Conservation (phyloP, 2,329 filamentous ascomycete genomes). For the Hypomyces rosellus region DNA sequence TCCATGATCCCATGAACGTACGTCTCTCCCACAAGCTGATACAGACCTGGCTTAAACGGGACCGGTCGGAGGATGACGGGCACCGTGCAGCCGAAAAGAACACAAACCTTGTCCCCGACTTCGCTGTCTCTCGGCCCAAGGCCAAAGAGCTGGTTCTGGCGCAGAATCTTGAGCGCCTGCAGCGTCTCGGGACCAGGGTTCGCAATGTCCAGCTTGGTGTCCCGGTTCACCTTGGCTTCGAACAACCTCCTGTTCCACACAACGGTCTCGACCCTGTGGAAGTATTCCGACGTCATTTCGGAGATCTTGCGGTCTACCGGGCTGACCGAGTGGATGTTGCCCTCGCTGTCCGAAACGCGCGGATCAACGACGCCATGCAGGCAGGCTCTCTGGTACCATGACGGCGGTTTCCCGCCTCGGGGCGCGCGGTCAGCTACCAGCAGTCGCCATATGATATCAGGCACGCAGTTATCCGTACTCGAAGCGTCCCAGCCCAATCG, state of each 20-base stretch:
- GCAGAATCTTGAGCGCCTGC: background rate
- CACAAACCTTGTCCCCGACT: conserved; percentile 6
- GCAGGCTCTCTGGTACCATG: conserved; percentile 1
- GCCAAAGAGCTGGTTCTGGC: background rate
- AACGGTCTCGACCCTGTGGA: background rate
- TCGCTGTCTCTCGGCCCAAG: background rate
- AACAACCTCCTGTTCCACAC: conserved; percentile 1
- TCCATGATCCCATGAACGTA: conserved; percentile 15
- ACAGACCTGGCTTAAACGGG: background rate
- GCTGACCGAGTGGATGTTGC: background rate
- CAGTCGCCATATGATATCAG: conserved; percentile 1
- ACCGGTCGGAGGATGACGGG: conserved; percentile 9
- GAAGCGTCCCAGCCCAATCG: background rate
- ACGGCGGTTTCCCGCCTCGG: background rate
- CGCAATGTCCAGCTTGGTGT: background rate
- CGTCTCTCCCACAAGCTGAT: conserved; percentile 9
- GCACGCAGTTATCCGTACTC: background rate
- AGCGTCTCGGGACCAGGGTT: background rate
- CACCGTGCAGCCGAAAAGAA: conserved; percentile 12
- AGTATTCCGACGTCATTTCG: conserved; percentile 1
- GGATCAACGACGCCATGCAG: background rate
- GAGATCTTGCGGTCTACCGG: background rate
- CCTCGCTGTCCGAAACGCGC: conserved; percentile 1
- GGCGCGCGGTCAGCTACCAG: conserved; percentile 1
- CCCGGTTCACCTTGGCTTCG: background rate